Evolutionary conservation across 2,329 filamentous ascomycete genomes (phyloP).

Genomic region (Zelopaecilomyces penicillatus): DNA sequence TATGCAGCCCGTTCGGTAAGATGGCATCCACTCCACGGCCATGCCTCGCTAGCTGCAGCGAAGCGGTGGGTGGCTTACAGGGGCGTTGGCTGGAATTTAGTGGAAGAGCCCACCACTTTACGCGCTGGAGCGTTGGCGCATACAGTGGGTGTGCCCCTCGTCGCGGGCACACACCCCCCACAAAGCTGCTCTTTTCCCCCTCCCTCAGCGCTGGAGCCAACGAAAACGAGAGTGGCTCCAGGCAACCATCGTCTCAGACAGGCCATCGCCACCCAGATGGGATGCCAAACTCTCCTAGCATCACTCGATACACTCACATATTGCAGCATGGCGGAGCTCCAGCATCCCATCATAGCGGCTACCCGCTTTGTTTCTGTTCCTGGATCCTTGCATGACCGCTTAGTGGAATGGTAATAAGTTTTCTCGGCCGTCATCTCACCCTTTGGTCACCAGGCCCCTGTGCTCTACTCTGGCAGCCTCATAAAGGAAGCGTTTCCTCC

Average conservation of each 20-base stretch:
- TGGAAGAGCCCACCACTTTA: conserved; percentile 6
- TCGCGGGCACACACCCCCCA: background rate
- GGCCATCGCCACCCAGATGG: background rate
- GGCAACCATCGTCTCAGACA: conserved; percentile 20
- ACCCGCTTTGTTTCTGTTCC: conserved; percentile 6
- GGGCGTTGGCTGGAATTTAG: conserved; percentile 4
- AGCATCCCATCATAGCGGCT: background rate
- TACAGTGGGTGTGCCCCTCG: background rate
- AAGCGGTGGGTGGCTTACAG: conserved; percentile 5
- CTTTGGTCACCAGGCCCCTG: background rate
- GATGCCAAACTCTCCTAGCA: background rate
- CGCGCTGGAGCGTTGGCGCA: conserved; percentile 1
- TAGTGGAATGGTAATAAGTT: too few species aligned
- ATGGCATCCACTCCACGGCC: too few species aligned
- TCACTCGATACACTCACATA: too few species aligned
- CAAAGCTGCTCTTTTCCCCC: background rate
- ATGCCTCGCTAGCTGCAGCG: too few species aligned
- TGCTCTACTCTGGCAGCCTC: background rate
- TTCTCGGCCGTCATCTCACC: background rate
- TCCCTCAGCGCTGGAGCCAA: conserved; percentile 1
- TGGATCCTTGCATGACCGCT: conserved; percentile 7
- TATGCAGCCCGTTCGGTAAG: too few species aligned
- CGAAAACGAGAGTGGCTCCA: conserved; percentile 16
- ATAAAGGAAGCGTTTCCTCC: conserved; percentile 5
- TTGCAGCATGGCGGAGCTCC: background rate